These are phyloP conservation scores for Fusarium citri DNA, from an alignment of 2,329 filamentous ascomycete genomes.

Conservation along the genomic window DNA sequence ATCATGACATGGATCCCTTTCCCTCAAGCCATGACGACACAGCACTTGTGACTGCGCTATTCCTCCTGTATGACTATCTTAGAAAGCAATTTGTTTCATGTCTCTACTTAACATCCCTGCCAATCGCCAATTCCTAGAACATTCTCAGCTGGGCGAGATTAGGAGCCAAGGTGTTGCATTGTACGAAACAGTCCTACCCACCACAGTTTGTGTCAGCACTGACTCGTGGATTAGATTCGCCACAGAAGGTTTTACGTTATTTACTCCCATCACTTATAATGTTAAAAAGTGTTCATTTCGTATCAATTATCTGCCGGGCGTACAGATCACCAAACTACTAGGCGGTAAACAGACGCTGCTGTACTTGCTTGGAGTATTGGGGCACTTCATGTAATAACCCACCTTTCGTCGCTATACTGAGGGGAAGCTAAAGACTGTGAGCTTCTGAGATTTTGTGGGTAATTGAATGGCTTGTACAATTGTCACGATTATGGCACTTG, in stretches of 20 bases:
- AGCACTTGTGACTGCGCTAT: neutral
- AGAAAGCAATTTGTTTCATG: neutral
- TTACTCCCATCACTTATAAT: neutral
- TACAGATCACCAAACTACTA: neutral
- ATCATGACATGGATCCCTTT: neutral
- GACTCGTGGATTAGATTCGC: neutral
- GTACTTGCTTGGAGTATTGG: neutral
- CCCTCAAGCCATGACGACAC: neutral
- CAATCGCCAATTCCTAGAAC: neutral
- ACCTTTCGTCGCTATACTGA: neutral
- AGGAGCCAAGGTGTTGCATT: neutral
- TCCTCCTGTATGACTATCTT: neutral
- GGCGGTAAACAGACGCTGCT: neutral
- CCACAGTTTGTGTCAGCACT: neutral
- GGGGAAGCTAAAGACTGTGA: neutral
- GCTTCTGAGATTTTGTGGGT: neutral
- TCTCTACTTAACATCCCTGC: neutral
- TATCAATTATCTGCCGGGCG: neutral
- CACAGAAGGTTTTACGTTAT: neutral
- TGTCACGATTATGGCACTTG: neutral
- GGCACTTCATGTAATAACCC: neutral
- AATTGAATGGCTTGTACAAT: neutral
- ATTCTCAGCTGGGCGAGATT: neutral
- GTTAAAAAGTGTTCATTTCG: too few species aligned
- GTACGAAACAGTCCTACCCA: conserved; percentile 2